phyloP scores from a whole-genome alignment of 1,284 basidiomycete species.

The Ceratobasidium sp. region DNA sequence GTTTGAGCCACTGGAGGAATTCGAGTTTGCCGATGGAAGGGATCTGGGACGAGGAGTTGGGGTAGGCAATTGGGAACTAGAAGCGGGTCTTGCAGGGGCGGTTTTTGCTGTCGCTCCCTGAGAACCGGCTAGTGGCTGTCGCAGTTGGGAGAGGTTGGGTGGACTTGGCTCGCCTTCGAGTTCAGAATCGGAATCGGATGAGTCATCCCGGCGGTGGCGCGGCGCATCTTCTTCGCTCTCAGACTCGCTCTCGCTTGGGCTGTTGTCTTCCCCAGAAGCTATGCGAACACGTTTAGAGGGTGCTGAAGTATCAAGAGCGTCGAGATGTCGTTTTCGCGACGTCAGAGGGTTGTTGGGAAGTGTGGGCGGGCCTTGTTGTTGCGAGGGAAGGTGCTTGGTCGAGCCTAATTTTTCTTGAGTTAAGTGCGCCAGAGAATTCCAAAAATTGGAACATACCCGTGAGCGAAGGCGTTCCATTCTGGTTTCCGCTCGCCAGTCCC shows the following conservation, averaged over 20 bases:
- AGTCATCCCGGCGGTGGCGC: not conserved
- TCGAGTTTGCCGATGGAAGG: not conserved
- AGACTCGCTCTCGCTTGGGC: conserved; percentile 9
- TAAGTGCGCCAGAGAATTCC: too few species aligned
- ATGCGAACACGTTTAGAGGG: not conserved
- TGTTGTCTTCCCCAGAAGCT: not conserved
- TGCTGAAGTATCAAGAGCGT: not conserved
- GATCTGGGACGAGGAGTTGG: not conserved
- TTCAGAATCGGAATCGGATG: conserved; percentile 5
- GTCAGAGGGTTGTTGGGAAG: too few species aligned
- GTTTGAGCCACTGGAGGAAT: not conserved
- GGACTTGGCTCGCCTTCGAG: not conserved
- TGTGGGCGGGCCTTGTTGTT: too few species aligned
- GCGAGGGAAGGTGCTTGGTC: too few species aligned
- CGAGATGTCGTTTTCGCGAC: too few species aligned
- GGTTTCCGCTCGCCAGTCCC: conserved; percentile 27
- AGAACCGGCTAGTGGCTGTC: too few species aligned
- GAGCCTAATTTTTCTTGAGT: too few species aligned
- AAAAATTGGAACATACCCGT: not conserved
- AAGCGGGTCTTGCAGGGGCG: not conserved
- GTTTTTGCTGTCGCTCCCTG: not conserved
- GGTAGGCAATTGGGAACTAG: not conserved
- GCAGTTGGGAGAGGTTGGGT: not conserved
- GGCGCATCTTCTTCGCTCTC: not conserved
- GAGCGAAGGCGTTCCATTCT: not conserved